These are phyloP conservation scores for Triticum monococcum DNA, from an alignment of 176 grass and related monocot species.

Conservation along the genomic window DNA sequence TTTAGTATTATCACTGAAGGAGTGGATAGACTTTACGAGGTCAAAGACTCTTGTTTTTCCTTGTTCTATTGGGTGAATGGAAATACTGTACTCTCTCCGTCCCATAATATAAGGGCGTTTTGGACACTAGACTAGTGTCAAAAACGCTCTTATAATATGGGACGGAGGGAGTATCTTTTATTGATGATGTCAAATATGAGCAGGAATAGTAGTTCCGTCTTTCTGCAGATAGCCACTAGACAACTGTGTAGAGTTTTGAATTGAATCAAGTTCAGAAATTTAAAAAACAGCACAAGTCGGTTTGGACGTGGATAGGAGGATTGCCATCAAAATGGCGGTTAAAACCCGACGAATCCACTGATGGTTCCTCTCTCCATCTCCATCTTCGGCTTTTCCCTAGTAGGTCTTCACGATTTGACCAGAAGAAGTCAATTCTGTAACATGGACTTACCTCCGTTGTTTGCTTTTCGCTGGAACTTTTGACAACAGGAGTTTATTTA, in stretches of 20 bases:
- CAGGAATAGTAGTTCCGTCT: not conserved
- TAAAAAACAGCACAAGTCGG: not conserved
- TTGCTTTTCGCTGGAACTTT: constrained; percentile 8
- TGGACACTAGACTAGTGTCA: too few species aligned
- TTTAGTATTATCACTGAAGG: not conserved
- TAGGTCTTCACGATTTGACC: not conserved
- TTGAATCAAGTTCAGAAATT: not conserved
- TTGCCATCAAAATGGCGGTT: not conserved
- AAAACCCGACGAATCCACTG: not conserved
- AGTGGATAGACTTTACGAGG: not conserved
- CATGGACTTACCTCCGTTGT: not conserved
- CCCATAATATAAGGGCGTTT: too few species aligned
- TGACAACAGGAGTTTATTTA: constrained; percentile 2
- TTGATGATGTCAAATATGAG: not conserved
- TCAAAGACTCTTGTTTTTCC: not conserved
- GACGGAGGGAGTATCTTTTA: not conserved
- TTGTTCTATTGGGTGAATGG: not conserved
- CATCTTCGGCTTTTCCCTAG: not conserved
- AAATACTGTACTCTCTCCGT: not conserved
- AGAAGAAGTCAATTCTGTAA: constrained; percentile 24
- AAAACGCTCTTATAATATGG: too few species aligned
- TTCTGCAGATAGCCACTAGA: not conserved
- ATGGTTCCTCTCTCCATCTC: too few species aligned
- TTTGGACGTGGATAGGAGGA: not conserved
- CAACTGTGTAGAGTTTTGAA: not conserved